These are phyloP conservation scores for Ceratopteris richardii DNA, from an alignment of 75 land plant species.

Conservation along the genomic window DNA sequence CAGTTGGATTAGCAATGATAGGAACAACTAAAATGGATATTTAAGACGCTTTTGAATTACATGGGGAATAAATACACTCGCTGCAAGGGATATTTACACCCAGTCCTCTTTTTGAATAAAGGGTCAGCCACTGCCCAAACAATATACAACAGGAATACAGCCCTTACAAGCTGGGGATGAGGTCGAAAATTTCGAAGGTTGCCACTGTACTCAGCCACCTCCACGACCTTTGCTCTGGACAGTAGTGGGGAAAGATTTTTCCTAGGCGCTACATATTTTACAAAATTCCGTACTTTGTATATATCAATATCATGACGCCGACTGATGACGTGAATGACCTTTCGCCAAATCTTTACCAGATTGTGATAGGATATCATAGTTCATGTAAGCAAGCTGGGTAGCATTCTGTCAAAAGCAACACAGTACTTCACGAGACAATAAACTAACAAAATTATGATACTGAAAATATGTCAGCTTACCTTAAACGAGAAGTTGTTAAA, in stretches of 20 bases:
- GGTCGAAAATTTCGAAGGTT: neutral
- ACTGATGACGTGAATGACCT: conserved; percentile 11
- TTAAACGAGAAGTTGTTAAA: conserved; percentile 42
- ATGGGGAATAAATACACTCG: conserved; percentile 1
- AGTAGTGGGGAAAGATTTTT: neutral
- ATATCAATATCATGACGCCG: no score
- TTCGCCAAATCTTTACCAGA: conserved; percentile 21
- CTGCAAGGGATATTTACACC: neutral
- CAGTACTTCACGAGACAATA: neutral
- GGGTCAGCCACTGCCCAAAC: neutral
- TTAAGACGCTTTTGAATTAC: neutral
- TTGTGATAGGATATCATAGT: conserved; percentile 28
- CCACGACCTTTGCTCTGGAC: neutral
- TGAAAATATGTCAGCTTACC: conserved; percentile 9
- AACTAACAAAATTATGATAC: neutral
- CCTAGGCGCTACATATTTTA: neutral
- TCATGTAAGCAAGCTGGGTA: conserved; percentile 28
- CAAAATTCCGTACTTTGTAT: neutral
- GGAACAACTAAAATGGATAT: neutral
- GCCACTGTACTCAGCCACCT: neutral
- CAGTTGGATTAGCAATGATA: neutral
- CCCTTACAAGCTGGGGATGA: neutral
- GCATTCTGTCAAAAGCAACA: conserved; percentile 16
- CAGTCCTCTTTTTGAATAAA: neutral
- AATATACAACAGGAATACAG: no score